These are phyloP conservation scores for Pisolithus tinctorius DNA, from an alignment of 768 basidiomycete species.

Conservation along the genomic window DNA sequence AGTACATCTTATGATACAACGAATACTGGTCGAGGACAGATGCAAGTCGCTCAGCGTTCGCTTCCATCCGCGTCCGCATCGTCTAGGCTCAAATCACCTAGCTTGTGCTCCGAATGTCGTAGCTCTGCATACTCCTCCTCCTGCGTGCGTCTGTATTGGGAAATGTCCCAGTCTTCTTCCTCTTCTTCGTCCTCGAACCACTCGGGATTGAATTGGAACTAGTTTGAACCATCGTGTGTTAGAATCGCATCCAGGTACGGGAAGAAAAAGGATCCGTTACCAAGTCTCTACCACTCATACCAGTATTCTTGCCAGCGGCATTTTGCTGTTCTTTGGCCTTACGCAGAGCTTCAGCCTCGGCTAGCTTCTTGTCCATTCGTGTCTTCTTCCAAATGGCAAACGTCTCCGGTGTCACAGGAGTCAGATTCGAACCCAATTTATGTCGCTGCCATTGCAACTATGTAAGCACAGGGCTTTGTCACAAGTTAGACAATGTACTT, in stretches of 20 bases:
- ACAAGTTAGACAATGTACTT: conserved; percentile 47
- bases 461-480: neutral
- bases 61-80: conserved; percentile 6
- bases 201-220: conserved; percentile 96
- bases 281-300: conserved; percentile 95
- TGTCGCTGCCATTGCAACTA: conserved; percentile 58
- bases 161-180: conserved; percentile 50
- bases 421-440: conserved; percentile 84
- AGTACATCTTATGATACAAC: neutral
- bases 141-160: conserved; percentile 45
- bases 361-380: conserved; percentile 89
- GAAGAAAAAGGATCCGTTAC: conserved; percentile 37
- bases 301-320: conserved; percentile 82
- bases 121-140: conserved; percentile 24
- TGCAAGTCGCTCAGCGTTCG: neutral
- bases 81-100: conserved; percentile 15
- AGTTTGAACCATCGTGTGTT: neutral
- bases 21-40: neutral
- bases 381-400: conserved; percentile 97
- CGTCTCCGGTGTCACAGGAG: conserved; percentile 86
- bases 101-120: conserved; percentile 13
- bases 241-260: neutral
- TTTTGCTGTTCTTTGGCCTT: conserved; percentile 78
- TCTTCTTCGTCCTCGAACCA: conserved; percentile 79
- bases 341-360: conserved; percentile 73